Base-by-base conservation (phyloP, 2,329 filamentous ascomycete genomes). In the Torrubiella hemipterigena region DNA sequence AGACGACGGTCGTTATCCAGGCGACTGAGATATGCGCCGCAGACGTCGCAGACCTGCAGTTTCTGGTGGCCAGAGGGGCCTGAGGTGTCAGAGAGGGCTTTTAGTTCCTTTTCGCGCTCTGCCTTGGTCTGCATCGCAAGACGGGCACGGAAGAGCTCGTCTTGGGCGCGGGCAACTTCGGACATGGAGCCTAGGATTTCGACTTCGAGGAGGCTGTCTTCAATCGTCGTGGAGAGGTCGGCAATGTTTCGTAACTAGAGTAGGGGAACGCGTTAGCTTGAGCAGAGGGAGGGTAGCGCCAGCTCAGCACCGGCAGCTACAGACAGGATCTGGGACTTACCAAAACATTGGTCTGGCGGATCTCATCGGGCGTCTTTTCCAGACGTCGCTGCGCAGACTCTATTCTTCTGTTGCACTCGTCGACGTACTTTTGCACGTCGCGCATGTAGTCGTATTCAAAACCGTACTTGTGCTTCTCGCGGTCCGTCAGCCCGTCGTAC, bases 331-430 rank as follows among this genome's bases (percentile, higher is more conserved):
- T 27, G 12, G 15, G 6, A 36, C 46, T 33, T 54, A 80, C 74
- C 44, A 96, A 59, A 29, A 80, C 74, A 50, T 94, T 96, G 4
- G 91, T 96, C 64, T 96, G 87, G 17, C 84, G 68, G 43, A 98
- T 95, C 63, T 98, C 91, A 50, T 98, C 91, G 7, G 89, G 87
- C 1, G 91, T 96, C 69, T 96, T 98, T 60, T 98, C 91, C 36
- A 98, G 61, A 31, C 89, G 69, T 31, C 86, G 71, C 65, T 96
- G 89, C 8, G 89, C 86, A 11, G 76, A 69, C 42, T 96, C 87
- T 52, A 98, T 98, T 45, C 87, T 73, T 34, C 86, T 73, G 56
- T 98, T 94, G 64, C 91, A 98, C 43, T 94, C 87, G 49, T 93
- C 85, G 49, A 98, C 91, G 60, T 95, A 93, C 55, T 91, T 91